These are phyloP conservation scores for Colletotrichum orbiculare DNA, from an alignment of 2,329 filamentous ascomycete species.

Conservation along the genomic window DNA sequence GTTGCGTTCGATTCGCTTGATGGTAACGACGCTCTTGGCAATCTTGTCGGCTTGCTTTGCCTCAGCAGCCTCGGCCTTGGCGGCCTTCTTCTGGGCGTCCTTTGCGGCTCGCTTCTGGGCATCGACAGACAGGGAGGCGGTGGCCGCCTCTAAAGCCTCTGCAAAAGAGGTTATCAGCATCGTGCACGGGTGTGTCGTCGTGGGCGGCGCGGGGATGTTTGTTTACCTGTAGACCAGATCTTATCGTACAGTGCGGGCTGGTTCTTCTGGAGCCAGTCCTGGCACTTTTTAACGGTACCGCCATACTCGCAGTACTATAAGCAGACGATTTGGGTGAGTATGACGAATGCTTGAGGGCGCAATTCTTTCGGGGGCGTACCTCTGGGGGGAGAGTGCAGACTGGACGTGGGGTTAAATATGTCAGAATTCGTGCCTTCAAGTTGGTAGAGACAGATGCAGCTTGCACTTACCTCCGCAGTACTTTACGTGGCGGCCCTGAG, in stretches of 20 bases:
- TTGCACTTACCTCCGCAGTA: conserved; percentile 68
- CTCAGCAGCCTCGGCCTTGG: conserved; percentile 90
- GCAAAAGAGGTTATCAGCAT: conserved; percentile 28
- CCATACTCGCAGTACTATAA: conserved; percentile 97
- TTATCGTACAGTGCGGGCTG: conserved; percentile 79
- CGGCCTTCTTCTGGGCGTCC: conserved; percentile 95
- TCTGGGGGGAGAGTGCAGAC: conserved; percentile 75
- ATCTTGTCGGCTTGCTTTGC: conserved; percentile 85
- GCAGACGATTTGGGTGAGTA: background rate
- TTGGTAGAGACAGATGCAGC: conserved; percentile 4
- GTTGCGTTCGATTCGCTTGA: conserved; percentile 98
- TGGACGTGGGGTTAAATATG: conserved; percentile 43
- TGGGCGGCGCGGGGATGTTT: background rate
- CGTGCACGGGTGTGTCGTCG: background rate
- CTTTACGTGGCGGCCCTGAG: conserved; percentile 61
- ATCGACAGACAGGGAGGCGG: conserved; percentile 86
- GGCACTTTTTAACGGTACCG: conserved; percentile 94
- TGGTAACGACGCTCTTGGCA: conserved; percentile 83
- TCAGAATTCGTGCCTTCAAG: conserved; percentile 28
- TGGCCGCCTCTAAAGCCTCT: conserved; percentile 86
- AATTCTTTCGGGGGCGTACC: conserved; percentile 52
- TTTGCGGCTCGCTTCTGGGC: conserved; percentile 95
- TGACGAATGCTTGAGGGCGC: background rate
- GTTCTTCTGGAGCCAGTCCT: conserved; percentile 88
- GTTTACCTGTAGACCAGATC: conserved; percentile 87